Percentiles rank a stretch among this genome's conserved stretches.
Evolutionary conservation across 2,329 filamentous ascomycete species (phyloP).

Genomic region (Leptographium wingfieldii): DNA sequence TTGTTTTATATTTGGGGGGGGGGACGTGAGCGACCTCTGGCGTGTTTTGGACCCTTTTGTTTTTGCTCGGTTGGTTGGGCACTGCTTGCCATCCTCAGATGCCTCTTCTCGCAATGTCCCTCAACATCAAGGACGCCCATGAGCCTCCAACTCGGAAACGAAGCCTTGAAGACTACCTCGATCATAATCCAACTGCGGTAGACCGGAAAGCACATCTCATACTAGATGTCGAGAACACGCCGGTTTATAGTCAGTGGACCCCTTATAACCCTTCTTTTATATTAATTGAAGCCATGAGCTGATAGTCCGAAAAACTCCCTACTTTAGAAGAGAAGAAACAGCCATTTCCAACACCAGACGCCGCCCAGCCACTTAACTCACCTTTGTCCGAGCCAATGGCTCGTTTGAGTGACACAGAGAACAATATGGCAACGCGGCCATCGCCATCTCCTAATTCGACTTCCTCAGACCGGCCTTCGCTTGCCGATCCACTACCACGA

Average conservation of each 20-base stretch:
- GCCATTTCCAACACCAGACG: constrained; percentile 7
- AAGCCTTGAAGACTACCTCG: constrained; percentile 32
- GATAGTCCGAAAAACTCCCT: neutral
- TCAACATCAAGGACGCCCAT: constrained; percentile 31
- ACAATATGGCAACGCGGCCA: constrained; percentile 24
- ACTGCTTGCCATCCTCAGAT: constrained; percentile 18
- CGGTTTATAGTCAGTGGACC: neutral
- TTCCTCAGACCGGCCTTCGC: constrained; percentile 14
- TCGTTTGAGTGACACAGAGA: constrained; percentile 29
- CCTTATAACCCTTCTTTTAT: neutral
- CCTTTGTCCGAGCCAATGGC: constrained; percentile 16
- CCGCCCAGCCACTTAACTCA: neutral
- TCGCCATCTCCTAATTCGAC: constrained; percentile 24
- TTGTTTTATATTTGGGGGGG: too few relatives aligned
- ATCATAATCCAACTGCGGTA: constrained; percentile 2
- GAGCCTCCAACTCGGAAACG: constrained; percentile 31
- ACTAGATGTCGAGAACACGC: constrained; percentile 11
- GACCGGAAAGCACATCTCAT: constrained; percentile 10
- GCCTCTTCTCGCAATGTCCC: constrained; percentile 34
- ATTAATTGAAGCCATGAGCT: neutral
- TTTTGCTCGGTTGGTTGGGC: neutral
- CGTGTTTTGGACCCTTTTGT: neutral
- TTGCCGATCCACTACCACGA: constrained; percentile 6
- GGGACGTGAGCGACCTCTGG: neutral
- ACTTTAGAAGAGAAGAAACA: neutral